phyloP scores from a whole-genome alignment of 257 asterid genomes.

The Nicotiana undulata region DNA sequence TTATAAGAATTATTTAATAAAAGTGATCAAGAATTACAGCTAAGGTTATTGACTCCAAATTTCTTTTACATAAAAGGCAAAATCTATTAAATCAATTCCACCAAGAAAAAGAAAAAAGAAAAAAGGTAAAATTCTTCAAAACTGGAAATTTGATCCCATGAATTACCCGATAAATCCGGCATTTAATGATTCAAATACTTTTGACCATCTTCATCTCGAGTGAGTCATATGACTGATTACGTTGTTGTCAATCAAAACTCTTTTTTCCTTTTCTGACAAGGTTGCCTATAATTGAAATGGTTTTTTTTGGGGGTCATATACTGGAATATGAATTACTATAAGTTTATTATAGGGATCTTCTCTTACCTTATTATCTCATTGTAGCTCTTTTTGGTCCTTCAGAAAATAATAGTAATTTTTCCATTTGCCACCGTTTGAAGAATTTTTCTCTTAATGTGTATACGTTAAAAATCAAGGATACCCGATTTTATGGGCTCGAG shows the following conservation, averaged over 20 bases:
- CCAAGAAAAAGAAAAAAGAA: neutral
- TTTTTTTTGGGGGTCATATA: too few relatives aligned
- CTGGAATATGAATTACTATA: too few relatives aligned
- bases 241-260: neutral
- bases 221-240: neutral
- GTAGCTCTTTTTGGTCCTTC: too few relatives aligned
- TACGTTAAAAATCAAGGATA: too few relatives aligned
- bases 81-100: neutral
- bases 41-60: neutral
- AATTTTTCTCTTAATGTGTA: too few relatives aligned
- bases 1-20: neutral
- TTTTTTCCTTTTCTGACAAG: too few relatives aligned
- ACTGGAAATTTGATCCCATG: neutral
- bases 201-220: neutral
- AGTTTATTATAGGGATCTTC: too few relatives aligned
- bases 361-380: too few relatives aligned
- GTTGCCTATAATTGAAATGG: too few relatives aligned
- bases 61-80: neutral
- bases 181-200: neutral
- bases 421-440: too few relatives aligned
- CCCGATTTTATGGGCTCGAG: too few relatives aligned
- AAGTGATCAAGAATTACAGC: neutral
- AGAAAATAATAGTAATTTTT: too few relatives aligned
- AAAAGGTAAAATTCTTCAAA: neutral
- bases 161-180: constrained; percentile 4